Evolutionary conservation across 2,329 filamentous ascomycete genomes (phyloP), one percentile per base, ranked within the genome.

Genomic region (Lachnellula suecica): DNA sequence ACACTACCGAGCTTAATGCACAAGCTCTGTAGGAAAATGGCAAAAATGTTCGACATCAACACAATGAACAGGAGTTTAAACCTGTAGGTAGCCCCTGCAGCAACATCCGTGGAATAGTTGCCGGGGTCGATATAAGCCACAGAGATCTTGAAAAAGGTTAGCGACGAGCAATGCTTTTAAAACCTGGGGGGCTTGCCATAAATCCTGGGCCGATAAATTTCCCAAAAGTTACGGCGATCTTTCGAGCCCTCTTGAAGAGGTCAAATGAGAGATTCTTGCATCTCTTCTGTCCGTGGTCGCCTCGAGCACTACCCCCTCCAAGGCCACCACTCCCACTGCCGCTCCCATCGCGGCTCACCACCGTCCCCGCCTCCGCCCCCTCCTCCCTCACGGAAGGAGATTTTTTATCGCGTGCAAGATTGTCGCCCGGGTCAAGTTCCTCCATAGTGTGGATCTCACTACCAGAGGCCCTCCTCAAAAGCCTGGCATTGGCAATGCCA

Each of bases 91-190:
- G 79, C 77, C 52, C 79, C 79, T 34, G 79, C 79, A 46, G 78
- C 75, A 40, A 82, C 77, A 64, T 79, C 79, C 6, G 79, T 82
- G 1, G 79, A 76, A 63, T 82, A 83, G 61, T 83, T 82, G 56
- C 76, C 75, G 58, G 66, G 70, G 56, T 72, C 70, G 47, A 71
- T 72, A 51, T 71, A 71, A 41, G 71, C 69, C 40, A 71, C 70
- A 13, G 65, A 59, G 19, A 67, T 63, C 69, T 68, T 49, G 17
- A 22, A 19, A 15, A 34, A 17, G n/a, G 23, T 49, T 34, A 58
- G 23, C 20, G 38, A 51, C 35, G 44, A 37, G 11, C 24, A 22
- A 10, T 40, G 20, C 38, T 27, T 40, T 4, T 34, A 15, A 4
- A 13, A 37, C 15, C 40, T 17, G 20, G 31, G 10, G 2, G 8